Evolutionary conservation across 1,139 yeast species (phyloP).

Genomic region (Yamadazyma songkhlaensis): DNA sequence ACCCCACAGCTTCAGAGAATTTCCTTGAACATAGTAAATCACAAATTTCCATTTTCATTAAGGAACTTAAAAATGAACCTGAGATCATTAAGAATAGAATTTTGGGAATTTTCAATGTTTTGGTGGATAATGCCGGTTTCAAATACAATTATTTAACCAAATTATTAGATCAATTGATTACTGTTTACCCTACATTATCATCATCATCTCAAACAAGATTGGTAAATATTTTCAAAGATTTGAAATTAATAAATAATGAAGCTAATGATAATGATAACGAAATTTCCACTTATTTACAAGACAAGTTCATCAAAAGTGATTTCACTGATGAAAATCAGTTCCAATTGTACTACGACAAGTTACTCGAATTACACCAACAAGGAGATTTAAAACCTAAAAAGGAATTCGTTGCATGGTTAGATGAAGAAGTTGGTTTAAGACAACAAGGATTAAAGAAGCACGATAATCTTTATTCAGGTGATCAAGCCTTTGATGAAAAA

Average conservation of each 20-base stretch:
- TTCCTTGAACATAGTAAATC: constrained; percentile 17
- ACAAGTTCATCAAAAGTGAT: constrained; percentile 19
- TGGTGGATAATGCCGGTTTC: constrained; percentile 32
- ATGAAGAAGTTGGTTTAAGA: constrained; percentile 45
- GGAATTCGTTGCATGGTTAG: constrained; percentile 61
- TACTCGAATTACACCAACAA: constrained; percentile 37
- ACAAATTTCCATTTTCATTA: constrained; percentile 8
- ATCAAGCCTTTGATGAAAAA: constrained; percentile 38
- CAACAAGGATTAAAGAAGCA: constrained; percentile 24
- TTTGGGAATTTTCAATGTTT: constrained; percentile 47
- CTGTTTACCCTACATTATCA: constrained; percentile 27
- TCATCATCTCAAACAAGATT: constrained; percentile 30
- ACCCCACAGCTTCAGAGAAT: constrained; percentile 55
- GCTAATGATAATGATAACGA: constrained; percentile 9
- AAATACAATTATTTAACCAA: constrained; percentile 24
- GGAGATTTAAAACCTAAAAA: constrained; percentile 22
- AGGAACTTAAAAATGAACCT: background rate
- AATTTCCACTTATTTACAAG: constrained; percentile 32
- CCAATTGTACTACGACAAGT: constrained; percentile 39
- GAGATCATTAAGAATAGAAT: constrained; percentile 44
- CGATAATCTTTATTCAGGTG: constrained; percentile 23
- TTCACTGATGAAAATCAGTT: constrained; percentile 35
- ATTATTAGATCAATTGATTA: constrained; percentile 23
- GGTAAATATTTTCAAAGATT: constrained; percentile 41
- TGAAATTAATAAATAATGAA: constrained; percentile 8